Base-by-base conservation (phyloP, 495 filamentous ascomycete species). In the Xylaria grammica region DNA sequence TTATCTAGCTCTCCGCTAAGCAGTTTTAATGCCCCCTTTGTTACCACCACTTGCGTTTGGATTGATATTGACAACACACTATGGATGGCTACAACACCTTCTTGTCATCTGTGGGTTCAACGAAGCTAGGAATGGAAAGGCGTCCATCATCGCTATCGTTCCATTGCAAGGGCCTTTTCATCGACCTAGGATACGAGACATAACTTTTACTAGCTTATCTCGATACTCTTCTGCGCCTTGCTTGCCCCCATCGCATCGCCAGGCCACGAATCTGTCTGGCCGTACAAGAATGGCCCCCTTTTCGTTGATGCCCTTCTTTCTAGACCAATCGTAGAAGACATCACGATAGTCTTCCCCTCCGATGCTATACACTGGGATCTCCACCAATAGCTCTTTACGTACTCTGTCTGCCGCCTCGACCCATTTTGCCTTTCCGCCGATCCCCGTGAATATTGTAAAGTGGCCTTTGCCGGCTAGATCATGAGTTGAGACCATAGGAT, bases 391-490 rank as follows among this genome's bases (percentile, higher is more conserved):
- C 0, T 17, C 44, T n/a, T 67, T 44, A 4, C 56, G 55, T 0
- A 77, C 69, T 13, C 38, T 57, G 13, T 24, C 45, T 11, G 70
- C 72, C 7, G 75, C 77, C 13, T 27, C 20, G 40, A 17, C 19
- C 58, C 58, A 60, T 17, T 51, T 50, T 6, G 72, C 69, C 4
- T 77, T 76, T 1, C 84, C 84, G 9, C 84, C 84, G 52, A 81
- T 73, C 2, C 84, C 84, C 0, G 82, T 85, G 2, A 84, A 59
- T 0, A 86, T 58, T 19, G 71, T 74, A 68, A 85, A 86, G 5
- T 58, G 57, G 1, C 84, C 79, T 59, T 83, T 72, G 9, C 83
- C 84, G 6, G 82, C 81, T 10, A 86, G 60, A 67, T 86, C 84
- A 53, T 83, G 78, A 3, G 81, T 85, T 0, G 81, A 84, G 52